Percentiles rank a stretch among this genome's conserved stretches.
phyloP scores from a whole-genome alignment of 257 asterid genomes.

The Rubia yunnanensis region DNA sequence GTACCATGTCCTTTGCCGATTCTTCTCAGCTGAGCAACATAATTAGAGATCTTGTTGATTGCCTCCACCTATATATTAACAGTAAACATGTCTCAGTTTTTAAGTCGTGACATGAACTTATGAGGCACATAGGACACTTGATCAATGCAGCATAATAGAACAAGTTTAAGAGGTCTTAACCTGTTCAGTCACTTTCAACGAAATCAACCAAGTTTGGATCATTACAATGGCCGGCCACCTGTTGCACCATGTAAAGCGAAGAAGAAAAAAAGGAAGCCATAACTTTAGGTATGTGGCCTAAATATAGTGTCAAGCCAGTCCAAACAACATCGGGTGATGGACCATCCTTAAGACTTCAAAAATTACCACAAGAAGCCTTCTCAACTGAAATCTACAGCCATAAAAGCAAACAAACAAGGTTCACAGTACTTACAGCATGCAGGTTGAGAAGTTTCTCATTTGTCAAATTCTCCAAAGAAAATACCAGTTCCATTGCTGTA shows the following conservation, averaged over 20 bases:
- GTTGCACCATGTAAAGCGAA: conserved; percentile 17
- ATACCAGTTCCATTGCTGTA: conserved; percentile 76
- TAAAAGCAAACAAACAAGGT: neutral
- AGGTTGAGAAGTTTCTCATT: conserved; percentile 68
- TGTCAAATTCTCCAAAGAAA: conserved; percentile 71
- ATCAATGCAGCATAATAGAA: neutral
- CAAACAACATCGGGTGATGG: neutral
- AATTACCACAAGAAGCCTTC: neutral
- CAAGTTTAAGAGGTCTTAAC: conserved; percentile 17
- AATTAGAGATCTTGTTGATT: conserved; percentile 70
- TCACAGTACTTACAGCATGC: conserved; percentile 52
- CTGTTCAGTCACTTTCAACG: conserved; percentile 66
- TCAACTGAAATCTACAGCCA: too few species aligned
- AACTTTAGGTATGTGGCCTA: neutral
- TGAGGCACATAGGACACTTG: neutral
- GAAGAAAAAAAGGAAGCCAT: neutral
- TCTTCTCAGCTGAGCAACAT: conserved; percentile 77
- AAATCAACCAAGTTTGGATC: conserved; percentile 65
- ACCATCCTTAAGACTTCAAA: neutral
- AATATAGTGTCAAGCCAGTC: neutral
- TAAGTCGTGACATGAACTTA: neutral
- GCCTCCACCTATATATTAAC: conserved; percentile 44
- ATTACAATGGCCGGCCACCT: conserved; percentile 52
- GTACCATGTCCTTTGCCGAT: conserved; percentile 85
- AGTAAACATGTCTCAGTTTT: neutral